Evolutionary conservation across 2,329 filamentous ascomycete species (phyloP).

Genomic region (Arthrobotrys sphaeroides): DNA sequence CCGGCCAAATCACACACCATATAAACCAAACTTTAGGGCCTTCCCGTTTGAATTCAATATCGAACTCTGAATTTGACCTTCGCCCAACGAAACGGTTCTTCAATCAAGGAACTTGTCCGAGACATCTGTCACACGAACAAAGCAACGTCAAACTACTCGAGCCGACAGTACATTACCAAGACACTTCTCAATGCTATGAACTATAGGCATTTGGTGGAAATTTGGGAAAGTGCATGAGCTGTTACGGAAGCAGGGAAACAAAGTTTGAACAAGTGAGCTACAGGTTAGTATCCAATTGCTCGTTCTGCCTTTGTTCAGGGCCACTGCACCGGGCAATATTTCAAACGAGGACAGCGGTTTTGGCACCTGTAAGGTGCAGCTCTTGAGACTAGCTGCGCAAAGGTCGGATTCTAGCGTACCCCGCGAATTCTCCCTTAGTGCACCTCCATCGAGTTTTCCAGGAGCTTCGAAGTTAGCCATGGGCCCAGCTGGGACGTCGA

Average conservation of each 20-base stretch:
- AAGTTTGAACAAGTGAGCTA: background rate
- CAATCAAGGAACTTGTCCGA: background rate
- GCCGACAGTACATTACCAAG: background rate
- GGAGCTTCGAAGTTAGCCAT: background rate
- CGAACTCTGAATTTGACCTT: background rate
- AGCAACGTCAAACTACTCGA: background rate
- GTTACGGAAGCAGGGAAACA: background rate
- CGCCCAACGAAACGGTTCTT: background rate
- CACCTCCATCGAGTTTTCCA: background rate
- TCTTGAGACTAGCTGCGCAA: background rate
- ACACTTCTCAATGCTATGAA: constrained; percentile 1
- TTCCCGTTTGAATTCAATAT: background rate
- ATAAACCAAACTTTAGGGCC: background rate
- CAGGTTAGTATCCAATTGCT: constrained; percentile 7
- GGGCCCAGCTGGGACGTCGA: background rate
- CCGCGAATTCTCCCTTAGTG: background rate
- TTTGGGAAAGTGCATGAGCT: constrained; percentile 2
- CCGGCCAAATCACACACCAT: background rate
- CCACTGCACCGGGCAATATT: background rate
- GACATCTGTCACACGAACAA: constrained; percentile 12
- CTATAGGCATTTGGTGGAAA: background rate
- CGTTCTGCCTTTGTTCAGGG: background rate
- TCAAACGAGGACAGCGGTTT: background rate
- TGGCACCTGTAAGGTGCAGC: background rate
- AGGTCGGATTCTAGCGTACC: background rate